Conservation (phyloP, 129 eudicot genomes). For the Sambucus nigra region DNA sequence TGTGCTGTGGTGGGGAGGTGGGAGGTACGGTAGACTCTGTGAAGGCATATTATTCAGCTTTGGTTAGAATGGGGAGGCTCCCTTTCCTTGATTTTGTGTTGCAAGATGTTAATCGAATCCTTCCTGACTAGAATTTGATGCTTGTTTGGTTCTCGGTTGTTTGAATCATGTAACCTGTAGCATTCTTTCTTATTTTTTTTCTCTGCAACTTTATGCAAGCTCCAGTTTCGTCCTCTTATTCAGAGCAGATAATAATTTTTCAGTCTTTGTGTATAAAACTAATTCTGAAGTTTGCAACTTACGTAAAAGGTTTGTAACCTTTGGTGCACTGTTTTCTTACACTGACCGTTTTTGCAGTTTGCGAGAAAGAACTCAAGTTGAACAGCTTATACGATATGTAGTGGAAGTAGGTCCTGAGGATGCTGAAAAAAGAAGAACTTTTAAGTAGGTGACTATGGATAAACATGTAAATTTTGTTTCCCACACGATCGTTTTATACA, state of each 20-base stretch:
- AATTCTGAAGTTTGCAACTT: background rate
- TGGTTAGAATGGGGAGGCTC: no score
- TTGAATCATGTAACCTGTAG: background rate
- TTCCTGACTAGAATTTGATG: no score
- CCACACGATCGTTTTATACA: conserved; percentile 9
- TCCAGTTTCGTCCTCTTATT: background rate
- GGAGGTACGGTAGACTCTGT: no score
- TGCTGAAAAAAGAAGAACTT: conserved; percentile 62
- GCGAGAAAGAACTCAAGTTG: conserved; percentile 68
- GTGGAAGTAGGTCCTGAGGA: conserved; percentile 92
- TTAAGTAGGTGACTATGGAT: conserved; percentile 50
- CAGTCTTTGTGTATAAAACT: background rate
- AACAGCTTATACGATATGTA: conserved; percentile 65
- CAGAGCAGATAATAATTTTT: no score
- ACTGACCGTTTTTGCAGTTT: conserved; percentile 39
- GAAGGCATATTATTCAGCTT: no score
- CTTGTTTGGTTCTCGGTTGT: no score
- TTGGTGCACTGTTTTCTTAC: background rate
- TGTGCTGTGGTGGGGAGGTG: no score
- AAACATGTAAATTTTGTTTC: conserved; percentile 7
- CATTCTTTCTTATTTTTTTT: background rate
- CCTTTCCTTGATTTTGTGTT: no score
- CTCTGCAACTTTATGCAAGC: background rate
- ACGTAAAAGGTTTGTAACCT: no score
- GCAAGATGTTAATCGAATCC: no score